Base-by-base conservation (phyloP, 805 yeast species). In the Dipodascopsis tothii region DNA sequence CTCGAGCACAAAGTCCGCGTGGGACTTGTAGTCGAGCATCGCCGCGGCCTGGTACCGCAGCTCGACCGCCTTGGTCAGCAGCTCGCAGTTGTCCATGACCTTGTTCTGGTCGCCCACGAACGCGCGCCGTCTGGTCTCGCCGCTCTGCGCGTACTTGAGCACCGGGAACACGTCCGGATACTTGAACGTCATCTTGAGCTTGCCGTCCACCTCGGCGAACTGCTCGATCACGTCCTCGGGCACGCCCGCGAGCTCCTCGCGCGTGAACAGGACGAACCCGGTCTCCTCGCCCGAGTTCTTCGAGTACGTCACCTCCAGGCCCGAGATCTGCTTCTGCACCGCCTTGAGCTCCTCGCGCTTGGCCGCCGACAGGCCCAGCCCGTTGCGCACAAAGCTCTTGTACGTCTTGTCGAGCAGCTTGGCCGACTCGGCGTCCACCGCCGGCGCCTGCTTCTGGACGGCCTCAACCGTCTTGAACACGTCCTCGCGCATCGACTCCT, bases 131-230 rank as follows among this genome's bases (percentile, higher is more conserved):
- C 95, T 75, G 2, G 92, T 82, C 18, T 72, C 73, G 35, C 78
- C 71, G 50, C 64, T 65, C 44, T 71, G 68, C 35, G 94, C 88
- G 60, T 78, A 78, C 60, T 82, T 81, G 61, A 83, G 62, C n/a
- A 81, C 81, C 1, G 94, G 94, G 49, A 80, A 67, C 38, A 81
- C 62, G 58, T 84, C 94, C 1, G 94, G 92, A 56, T 81, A 82
- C 61, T 85, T 84, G 67, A 75, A 83, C 2, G 92, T 81, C 70
- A 85, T 81, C 58, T 80, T 80, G 52, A 61, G 68, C 52, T 61
- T 64, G 16, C 62, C 64, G 16, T 64, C 70, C 18, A 66, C 71
- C 7, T 63, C 64, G 42, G 73, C 81, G 56, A 78, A 80, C 57
- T 74, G 81, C 17, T 70, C 71, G 52, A 82, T 54, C 2, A 75